Evolutionary conservation across 2,329 filamentous ascomycete species (phyloP).

Genomic region (Talaromyces marneffei): DNA sequence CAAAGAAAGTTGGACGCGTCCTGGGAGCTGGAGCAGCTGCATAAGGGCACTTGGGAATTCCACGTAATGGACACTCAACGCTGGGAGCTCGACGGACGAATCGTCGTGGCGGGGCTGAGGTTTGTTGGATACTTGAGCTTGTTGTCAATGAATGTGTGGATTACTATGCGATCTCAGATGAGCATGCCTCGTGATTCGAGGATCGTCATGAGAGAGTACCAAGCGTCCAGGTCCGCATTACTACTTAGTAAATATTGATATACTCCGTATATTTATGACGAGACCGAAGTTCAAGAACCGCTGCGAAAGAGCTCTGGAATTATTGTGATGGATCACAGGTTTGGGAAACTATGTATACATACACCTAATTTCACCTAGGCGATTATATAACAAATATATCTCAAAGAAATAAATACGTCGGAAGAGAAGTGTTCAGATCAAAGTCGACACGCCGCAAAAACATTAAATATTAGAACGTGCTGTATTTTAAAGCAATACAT

Average conservation of each 20-base stretch:
- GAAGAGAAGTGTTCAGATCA: neutral
- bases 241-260: too few species aligned
- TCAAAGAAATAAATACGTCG: neutral
- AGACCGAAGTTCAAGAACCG: too few species aligned
- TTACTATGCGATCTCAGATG: neutral
- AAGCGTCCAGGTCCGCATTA: too few species aligned
- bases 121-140: neutral
- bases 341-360: neutral
- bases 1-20: neutral
- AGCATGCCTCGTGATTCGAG: neutral
- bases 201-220: too few species aligned
- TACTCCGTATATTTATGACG: too few species aligned
- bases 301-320: too few species aligned
- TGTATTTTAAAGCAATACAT: neutral
- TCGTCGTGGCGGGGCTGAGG: neutral
- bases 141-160: neutral
- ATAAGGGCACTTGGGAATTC: neutral
- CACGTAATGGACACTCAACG: neutral
- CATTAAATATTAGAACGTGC: too few species aligned
- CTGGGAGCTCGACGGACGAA: neutral
- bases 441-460: neutral
- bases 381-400: neutral
- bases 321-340: too few species aligned
- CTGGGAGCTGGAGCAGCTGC: neutral
- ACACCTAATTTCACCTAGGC: neutral